These are phyloP conservation scores for Cryptosporidium ubiquitum DNA, from an alignment of 169 alveolate genomes.

Conservation along the genomic window DNA sequence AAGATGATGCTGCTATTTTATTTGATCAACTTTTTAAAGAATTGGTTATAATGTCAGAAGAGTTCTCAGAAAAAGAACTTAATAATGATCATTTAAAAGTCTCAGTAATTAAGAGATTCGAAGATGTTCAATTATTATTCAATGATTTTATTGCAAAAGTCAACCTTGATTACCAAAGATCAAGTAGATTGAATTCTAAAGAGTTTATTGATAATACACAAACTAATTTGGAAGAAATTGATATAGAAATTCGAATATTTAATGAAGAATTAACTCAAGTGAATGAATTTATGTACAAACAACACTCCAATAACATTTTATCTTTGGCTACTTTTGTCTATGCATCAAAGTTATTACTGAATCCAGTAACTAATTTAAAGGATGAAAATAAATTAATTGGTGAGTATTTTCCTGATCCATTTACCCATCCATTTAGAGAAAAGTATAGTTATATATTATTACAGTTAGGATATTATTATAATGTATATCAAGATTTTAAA, in stretches of 20 bases:
- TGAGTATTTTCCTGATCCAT: neutral
- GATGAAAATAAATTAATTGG: neutral
- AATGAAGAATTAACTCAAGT: neutral
- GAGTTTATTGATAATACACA: slow-evolving; percentile 5
- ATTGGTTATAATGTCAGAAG: neutral
- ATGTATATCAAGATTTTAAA: slow-evolving; percentile 7
- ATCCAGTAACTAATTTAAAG: neutral
- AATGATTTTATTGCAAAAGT: slow-evolving; percentile 33
- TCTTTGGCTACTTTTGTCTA: neutral
- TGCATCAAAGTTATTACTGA: slow-evolving; percentile 23
- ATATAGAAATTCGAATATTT: neutral
- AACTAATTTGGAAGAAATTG: slow-evolving; percentile 3
- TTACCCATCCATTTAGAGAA: slow-evolving; percentile 11
- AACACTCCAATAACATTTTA: neutral
- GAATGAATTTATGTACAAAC: neutral
- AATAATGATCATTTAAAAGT: slow-evolving; percentile 8
- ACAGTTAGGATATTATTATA: slow-evolving; percentile 10
- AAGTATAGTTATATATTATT: slow-evolving; percentile 10
- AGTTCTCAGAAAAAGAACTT: slow-evolving; percentile 26
- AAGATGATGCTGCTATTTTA: slow-evolving; percentile 16
- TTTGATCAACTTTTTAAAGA: slow-evolving; percentile 21
- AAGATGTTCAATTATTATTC: slow-evolving; percentile 11
- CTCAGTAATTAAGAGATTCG: slow-evolving; percentile 1
- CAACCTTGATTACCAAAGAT: slow-evolving; percentile 1
- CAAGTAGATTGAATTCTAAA: neutral